Evolutionary conservation across 1,139 yeast species (phyloP).

Genomic region (Candida glucosophila): DNA sequence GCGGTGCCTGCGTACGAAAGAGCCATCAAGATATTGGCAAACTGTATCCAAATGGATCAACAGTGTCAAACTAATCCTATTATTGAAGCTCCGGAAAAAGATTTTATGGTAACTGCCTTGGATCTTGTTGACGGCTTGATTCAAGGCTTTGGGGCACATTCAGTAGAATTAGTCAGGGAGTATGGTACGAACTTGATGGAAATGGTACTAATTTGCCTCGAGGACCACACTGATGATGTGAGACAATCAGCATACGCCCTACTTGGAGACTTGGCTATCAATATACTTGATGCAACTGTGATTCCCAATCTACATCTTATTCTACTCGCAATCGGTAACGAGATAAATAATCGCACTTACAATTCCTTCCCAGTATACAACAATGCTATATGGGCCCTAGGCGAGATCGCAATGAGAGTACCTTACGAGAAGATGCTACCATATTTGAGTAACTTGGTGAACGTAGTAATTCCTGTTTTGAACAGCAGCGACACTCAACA

Average conservation of each 20-base stretch:
- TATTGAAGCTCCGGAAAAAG: constrained; percentile 79
- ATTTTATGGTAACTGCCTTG: constrained; percentile 78
- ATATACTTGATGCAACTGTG: constrained; percentile 44
- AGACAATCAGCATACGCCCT: constrained; percentile 89
- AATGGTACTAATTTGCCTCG: constrained; percentile 61
- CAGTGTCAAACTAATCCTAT: constrained; percentile 58
- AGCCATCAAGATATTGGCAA: constrained; percentile 59
- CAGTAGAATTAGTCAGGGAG: constrained; percentile 47
- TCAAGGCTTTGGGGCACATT: constrained; percentile 72
- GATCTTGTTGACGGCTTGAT: constrained; percentile 88
- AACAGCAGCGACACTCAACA: constrained; percentile 47
- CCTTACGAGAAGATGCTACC: constrained; percentile 43
- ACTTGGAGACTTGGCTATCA: constrained; percentile 77
- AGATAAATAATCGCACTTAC: constrained; percentile 44
- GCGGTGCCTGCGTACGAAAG: constrained; percentile 85
- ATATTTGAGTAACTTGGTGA: constrained; percentile 53
- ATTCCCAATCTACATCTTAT: constrained; percentile 50
- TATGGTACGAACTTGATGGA: constrained; percentile 44
- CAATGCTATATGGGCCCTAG: constrained; percentile 91
- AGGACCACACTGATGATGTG: constrained; percentile 75
- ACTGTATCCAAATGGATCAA: constrained; percentile 61
- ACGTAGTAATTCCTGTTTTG: constrained; percentile 57
- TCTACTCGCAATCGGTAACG: constrained; percentile 60
- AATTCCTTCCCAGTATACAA: constrained; percentile 61
- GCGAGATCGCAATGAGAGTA: constrained; percentile 69